A percentile compares a stretch with the other conserved stretches of the same genome.
Conservation (phyloP, 176 grass and related monocot species). For the Hordeum marinum region DNA sequence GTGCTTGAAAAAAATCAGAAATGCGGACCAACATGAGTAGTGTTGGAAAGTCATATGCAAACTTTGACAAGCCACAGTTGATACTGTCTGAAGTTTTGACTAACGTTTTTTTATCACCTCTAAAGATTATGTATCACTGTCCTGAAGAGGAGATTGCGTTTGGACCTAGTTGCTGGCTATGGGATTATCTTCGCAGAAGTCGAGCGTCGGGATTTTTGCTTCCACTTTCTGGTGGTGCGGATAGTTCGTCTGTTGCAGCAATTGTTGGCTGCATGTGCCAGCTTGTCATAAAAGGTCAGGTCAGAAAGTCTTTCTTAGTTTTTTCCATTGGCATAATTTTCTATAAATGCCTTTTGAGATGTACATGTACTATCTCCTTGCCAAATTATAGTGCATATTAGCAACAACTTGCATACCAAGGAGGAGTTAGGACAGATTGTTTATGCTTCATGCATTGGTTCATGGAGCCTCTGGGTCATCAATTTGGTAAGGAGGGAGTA, state of each 20-base stretch:
- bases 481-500: no score
- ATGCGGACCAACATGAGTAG: not conserved
- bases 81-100: not conserved
- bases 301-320: not conserved
- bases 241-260: conserved; percentile 97
- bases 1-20: not conserved
- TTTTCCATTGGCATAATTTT: not conserved
- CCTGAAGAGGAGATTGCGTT: conserved; percentile 97
- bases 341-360: not conserved
- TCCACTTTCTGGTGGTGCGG: conserved; percentile 93
- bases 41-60: not conserved
- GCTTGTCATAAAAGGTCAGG: conserved; percentile 79
- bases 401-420: no score
- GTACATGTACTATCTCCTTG: not conserved
- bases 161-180: conserved; percentile 95
- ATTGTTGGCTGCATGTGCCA: conserved; percentile 98
- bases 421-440: no score
- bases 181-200: conserved; percentile 97
- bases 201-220: conserved; percentile 95
- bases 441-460: no score
- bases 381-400: no score
- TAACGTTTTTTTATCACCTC: not conserved
- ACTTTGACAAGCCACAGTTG: not conserved
- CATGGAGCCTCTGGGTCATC: no score
- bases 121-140: conserved; percentile 77